These are phyloP conservation scores for Erysimum cheiri DNA, from an alignment of 441 rosid species.

Conservation along the genomic window DNA sequence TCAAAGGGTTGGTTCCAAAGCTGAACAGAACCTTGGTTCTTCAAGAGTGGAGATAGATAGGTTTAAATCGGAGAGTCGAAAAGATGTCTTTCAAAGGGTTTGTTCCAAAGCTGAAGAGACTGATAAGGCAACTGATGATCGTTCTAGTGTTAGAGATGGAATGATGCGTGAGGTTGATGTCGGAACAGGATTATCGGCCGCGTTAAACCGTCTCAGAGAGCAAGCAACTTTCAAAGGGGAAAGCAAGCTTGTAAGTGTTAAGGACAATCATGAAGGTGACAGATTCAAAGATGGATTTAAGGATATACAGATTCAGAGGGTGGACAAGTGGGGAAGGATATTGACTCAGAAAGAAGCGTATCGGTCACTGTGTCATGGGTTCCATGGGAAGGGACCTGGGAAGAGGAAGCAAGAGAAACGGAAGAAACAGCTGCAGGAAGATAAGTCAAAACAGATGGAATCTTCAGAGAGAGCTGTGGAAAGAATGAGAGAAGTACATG, in stretches of 20 bases:
- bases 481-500: constrained; percentile 26
- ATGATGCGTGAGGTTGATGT: constrained; percentile 33
- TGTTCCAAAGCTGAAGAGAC: constrained; percentile 8
- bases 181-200: constrained; percentile 31
- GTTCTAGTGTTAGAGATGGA: constrained; percentile 13
- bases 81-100: constrained; percentile 10
- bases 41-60: constrained; percentile 11
- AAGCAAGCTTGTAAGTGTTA: constrained; percentile 12
- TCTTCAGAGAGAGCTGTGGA: constrained; percentile 34
- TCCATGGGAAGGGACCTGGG: constrained; percentile 40
- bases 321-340: constrained; percentile 30
- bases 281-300: constrained; percentile 29
- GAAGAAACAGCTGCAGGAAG: constrained; percentile 19
- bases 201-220: constrained; percentile 23
- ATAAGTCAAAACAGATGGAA: constrained; percentile 12
- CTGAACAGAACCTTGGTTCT: constrained; percentile 4
- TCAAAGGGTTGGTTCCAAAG: constrained; percentile 4
- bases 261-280: not conserved
- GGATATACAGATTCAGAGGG: constrained; percentile 29
- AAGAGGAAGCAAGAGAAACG: constrained; percentile 36
- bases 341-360: constrained; percentile 26
- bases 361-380: constrained; percentile 15
- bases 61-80: constrained; percentile 3
- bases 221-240: constrained; percentile 33
- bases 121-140: not conserved